Percentiles rank a stretch among this genome's conserved stretches.
phyloP scores from a whole-genome alignment of 129 eudicot genomes.

The Saussurea involucrata region DNA sequence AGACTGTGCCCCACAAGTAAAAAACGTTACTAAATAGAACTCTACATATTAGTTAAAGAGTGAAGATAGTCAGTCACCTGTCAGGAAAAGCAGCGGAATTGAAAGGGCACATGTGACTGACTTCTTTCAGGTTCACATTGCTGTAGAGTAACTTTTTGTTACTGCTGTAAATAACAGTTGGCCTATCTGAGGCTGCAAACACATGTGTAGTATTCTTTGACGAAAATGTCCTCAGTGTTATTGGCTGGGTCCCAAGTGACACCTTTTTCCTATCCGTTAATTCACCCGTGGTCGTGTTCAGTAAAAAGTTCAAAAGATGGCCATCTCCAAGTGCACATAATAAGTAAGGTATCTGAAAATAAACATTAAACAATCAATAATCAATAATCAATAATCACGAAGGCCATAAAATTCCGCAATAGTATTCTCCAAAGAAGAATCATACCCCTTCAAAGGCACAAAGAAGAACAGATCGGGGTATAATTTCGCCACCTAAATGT shows the following conservation, averaged over 20 bases:
- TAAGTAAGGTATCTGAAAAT: slow-evolving; percentile 77
- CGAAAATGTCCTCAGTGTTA: slow-evolving; percentile 79
- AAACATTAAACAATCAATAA: slow-evolving; percentile 5
- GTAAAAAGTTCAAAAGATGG: slow-evolving; percentile 76
- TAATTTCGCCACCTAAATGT: slow-evolving; percentile 92
- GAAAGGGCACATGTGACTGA: slow-evolving; percentile 95
- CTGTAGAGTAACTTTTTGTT: slow-evolving; percentile 93
- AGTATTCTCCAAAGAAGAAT: slow-evolving; percentile 4
- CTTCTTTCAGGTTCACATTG: slow-evolving; percentile 96
- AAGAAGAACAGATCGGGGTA: slow-evolving; percentile 94
- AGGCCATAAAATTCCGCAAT: neutral
- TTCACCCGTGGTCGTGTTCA: slow-evolving; percentile 67
- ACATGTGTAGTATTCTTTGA: slow-evolving; percentile 87
- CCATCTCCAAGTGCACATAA: slow-evolving; percentile 99
- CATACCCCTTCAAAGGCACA: slow-evolving; percentile 98
- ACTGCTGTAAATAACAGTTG: slow-evolving; percentile 95
- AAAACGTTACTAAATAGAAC: neutral
- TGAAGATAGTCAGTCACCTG: slow-evolving; percentile 41
- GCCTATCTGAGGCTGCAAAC: slow-evolving; percentile 96
- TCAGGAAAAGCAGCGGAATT: slow-evolving; percentile 97
- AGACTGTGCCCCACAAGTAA: slow-evolving; percentile 44
- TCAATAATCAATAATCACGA: neutral
- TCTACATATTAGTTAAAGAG: neutral
- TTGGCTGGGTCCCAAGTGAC: slow-evolving; percentile 92
- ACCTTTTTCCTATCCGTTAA: slow-evolving; percentile 87